Percentiles rank a stretch among this genome's conserved stretches.
These are phyloP conservation scores for Tephrocybe sp. DNA, from an alignment of 768 basidiomycete genomes.

Conservation along the genomic window DNA sequence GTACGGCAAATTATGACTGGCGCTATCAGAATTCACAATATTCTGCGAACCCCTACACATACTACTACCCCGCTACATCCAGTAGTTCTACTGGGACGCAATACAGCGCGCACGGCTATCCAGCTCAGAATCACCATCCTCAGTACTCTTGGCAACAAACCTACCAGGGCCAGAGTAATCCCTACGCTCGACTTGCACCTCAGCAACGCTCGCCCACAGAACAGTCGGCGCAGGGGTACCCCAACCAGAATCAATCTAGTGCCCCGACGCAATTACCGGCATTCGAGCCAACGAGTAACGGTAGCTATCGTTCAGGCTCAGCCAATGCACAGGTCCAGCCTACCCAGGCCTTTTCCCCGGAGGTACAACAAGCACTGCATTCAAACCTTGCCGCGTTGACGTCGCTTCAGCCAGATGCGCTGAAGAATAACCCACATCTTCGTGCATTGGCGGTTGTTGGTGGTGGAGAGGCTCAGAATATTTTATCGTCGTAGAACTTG, in stretches of 20 bases:
- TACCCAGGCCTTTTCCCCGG: background rate
- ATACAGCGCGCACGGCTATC: slow-evolving; percentile 27
- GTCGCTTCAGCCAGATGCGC: slow-evolving; percentile 32
- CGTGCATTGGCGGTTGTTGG: slow-evolving; percentile 34
- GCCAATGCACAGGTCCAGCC: background rate
- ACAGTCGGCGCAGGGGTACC: background rate
- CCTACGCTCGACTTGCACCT: slow-evolving; percentile 2
- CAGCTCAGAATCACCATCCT: slow-evolving; percentile 20
- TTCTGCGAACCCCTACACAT: slow-evolving; percentile 25
- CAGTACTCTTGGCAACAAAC: slow-evolving; percentile 35
- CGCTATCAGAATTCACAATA: slow-evolving; percentile 28
- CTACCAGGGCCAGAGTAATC: slow-evolving; percentile 25
- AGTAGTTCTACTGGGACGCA: slow-evolving; percentile 16
- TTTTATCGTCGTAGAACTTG: slow-evolving; percentile 1
- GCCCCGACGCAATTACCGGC: slow-evolving; percentile 1
- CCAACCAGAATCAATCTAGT: background rate
- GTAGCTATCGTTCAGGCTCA: background rate
- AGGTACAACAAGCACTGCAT: slow-evolving; percentile 14
- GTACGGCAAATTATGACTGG: slow-evolving; percentile 35
- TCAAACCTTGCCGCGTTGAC: slow-evolving; percentile 31
- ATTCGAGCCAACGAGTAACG: background rate
- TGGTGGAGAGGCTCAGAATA: slow-evolving; percentile 22
- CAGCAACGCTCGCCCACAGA: background rate
- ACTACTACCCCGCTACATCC: slow-evolving; percentile 24
- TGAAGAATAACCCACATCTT: slow-evolving; percentile 38